Conservation (phyloP, 148 eudicot species). For the Limonium bicolor region DNA sequence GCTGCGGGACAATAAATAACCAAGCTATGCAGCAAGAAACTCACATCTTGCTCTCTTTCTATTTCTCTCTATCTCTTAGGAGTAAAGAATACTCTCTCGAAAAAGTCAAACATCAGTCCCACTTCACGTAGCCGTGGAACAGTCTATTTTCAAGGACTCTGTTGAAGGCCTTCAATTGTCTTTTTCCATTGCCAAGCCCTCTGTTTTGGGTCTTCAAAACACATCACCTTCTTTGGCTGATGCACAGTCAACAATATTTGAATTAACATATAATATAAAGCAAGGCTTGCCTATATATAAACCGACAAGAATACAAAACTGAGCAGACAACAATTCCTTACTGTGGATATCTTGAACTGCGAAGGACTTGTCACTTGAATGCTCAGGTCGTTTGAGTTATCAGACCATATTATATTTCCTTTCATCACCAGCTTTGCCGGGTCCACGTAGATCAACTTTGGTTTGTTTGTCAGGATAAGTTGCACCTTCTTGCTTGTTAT, state of each 20-base stretch:
- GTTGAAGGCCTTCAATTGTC: slow-evolving; percentile 86
- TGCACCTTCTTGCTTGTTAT: slow-evolving; percentile 95
- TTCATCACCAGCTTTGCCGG: slow-evolving; percentile 76
- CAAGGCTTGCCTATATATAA: background rate
- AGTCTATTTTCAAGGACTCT: no score
- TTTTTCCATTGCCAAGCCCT: slow-evolving; percentile 93
- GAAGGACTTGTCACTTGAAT: slow-evolving; percentile 79
- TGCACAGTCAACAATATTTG: background rate
- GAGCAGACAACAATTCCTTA: slow-evolving; percentile 33
- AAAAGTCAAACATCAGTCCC: no score
- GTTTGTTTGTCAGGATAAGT: slow-evolving; percentile 93
- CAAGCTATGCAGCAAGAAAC: no score
- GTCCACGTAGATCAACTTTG: slow-evolving; percentile 78
- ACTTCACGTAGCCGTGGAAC: no score
- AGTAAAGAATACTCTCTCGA: no score
- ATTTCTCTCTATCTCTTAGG: no score
- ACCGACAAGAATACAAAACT: background rate
- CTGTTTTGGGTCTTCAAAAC: slow-evolving; percentile 93
- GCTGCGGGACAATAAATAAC: no score
- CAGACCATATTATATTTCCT: slow-evolving; percentile 84
- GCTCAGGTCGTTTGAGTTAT: slow-evolving; percentile 71
- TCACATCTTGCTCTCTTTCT: no score
- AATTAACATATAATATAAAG: background rate
- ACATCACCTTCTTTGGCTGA: slow-evolving; percentile 83
- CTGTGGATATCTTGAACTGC: slow-evolving; percentile 76